A percentile compares a stretch with the other conserved stretches of the same genome.
These are phyloP conservation scores for Nicotiana attenuata DNA, from an alignment of 257 asterid species.

Conservation along the genomic window DNA sequence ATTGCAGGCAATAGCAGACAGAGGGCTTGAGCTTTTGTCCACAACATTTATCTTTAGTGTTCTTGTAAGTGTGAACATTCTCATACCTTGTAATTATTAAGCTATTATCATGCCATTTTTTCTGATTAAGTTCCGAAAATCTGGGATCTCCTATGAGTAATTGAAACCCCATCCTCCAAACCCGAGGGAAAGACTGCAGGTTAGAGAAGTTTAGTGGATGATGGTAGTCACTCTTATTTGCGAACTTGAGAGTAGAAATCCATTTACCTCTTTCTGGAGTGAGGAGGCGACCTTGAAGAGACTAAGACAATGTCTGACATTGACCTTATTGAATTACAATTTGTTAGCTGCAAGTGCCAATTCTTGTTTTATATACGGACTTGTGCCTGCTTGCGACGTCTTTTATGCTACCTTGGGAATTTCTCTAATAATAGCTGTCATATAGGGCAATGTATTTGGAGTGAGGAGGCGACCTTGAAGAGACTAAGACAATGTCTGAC, in stretches of 20 bases:
- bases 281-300: background rate
- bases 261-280: background rate
- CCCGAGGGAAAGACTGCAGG: background rate
- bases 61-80: slow-evolving; percentile 47
- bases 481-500: background rate
- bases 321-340: background rate
- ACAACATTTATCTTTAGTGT: slow-evolving; percentile 61
- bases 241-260: background rate
- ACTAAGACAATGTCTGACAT: background rate
- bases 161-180: background rate
- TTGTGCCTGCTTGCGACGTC: background rate
- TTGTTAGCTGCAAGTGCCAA: background rate
- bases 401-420: background rate
- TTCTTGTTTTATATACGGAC: background rate
- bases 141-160: background rate
- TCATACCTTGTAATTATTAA: background rate
- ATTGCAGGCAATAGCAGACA: slow-evolving; percentile 85
- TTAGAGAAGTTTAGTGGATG: background rate
- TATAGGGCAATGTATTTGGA: background rate
- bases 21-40: slow-evolving; percentile 88
- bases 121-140: background rate
- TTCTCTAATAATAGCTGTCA: background rate
- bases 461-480: background rate
- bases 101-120: background rate
- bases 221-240: background rate